Evolutionary conservation across 2,329 filamentous ascomycete species (phyloP), one percentile per base, ranked within the genome.

Genomic region (Claviceps fusiformis): DNA sequence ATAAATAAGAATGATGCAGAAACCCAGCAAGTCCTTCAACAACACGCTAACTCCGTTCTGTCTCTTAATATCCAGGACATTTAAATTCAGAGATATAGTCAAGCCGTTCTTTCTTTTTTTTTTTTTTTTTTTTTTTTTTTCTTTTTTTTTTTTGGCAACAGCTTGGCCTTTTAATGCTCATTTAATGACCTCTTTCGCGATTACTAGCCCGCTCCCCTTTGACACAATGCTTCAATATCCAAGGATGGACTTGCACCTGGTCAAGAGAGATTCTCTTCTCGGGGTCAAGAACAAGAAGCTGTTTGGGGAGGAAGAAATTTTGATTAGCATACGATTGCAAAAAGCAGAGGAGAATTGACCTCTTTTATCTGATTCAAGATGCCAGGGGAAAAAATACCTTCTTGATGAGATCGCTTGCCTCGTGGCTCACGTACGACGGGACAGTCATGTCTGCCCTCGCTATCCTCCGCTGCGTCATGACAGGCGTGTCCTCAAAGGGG

Each of bases 151-250:
- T 57, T 62, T 5, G 6, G 27, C 15, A 47, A 27, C 29, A 17
- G 31, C 27, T 29, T 29, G 7, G 57, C 61, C 51, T 54, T 61
- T 56, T 49, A 4, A 35, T 65, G 58, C 43, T 49, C 52, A 27
- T 43, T 45, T n/a, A 61, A 29, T 56, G 58, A 37, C 53, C 57
- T 67, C 72, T 77, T 61, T 80, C 80, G 56, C 74, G 74, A 65
- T 75, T 78, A 43, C 72, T 62, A 6, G 73, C 74, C 54, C 76
- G 70, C 65, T 80, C 76, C n/a, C 77, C 76, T 71, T 81, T 82
- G 60, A 86, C 78, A 69, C 92, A 97, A 70, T 97, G 89, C 76
- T 96, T 97, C 62, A 96, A 69, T 64, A 98, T 95, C 93, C 93
- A 98, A 19, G 93, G 92, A 69, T 97, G 93, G 53, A 79, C 78